Evolutionary conservation across 495 filamentous ascomycete genomes (phyloP).

Genomic region (Aspergillus incahuasiensis): DNA sequence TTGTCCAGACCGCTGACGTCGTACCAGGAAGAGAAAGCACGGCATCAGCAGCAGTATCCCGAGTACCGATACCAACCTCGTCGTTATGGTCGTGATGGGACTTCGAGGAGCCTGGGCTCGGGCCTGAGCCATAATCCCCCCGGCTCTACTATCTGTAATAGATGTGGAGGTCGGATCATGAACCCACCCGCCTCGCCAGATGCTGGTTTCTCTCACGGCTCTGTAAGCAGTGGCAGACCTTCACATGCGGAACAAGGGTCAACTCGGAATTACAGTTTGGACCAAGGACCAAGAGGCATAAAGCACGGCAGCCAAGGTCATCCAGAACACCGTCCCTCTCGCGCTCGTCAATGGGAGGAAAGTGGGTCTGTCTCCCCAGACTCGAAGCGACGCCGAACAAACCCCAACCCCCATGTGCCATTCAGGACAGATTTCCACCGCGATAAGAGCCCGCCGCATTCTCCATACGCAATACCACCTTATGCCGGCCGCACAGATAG

Average conservation of each 20-base stretch:
- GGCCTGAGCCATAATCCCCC: slow-evolving; percentile 39
- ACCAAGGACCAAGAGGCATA: slow-evolving; percentile 21
- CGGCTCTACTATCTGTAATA: slow-evolving; percentile 37
- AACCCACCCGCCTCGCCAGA: slow-evolving; percentile 42
- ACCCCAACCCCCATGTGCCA: slow-evolving; percentile 30
- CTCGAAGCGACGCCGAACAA: slow-evolving; percentile 54
- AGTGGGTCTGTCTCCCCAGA: slow-evolving; percentile 38
- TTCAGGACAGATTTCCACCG: slow-evolving; percentile 28
- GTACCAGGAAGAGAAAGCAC: slow-evolving; percentile 77
- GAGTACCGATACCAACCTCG: slow-evolving; percentile 93
- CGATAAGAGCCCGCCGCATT: slow-evolving; percentile 30
- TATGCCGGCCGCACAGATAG: slow-evolving; percentile 30
- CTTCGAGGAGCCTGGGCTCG: slow-evolving; percentile 22
- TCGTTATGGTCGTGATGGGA: slow-evolving; percentile 57
- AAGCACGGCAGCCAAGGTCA: slow-evolving; percentile 17
- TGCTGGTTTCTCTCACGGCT: slow-evolving; percentile 29
- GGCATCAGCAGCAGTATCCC: slow-evolving; percentile 86
- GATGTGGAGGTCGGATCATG: slow-evolving; percentile 45
- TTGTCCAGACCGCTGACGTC: slow-evolving; percentile 8
- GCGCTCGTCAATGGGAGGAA: slow-evolving; percentile 28
- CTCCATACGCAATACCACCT: slow-evolving; percentile 30
- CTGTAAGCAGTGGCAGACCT: slow-evolving; percentile 16
- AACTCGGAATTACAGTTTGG: slow-evolving; percentile 18
- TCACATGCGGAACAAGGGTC: slow-evolving; percentile 18
- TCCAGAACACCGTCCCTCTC: slow-evolving; percentile 18